Base-by-base conservation (phyloP, 306 rosid species). In the Arachis stenosperma region DNA sequence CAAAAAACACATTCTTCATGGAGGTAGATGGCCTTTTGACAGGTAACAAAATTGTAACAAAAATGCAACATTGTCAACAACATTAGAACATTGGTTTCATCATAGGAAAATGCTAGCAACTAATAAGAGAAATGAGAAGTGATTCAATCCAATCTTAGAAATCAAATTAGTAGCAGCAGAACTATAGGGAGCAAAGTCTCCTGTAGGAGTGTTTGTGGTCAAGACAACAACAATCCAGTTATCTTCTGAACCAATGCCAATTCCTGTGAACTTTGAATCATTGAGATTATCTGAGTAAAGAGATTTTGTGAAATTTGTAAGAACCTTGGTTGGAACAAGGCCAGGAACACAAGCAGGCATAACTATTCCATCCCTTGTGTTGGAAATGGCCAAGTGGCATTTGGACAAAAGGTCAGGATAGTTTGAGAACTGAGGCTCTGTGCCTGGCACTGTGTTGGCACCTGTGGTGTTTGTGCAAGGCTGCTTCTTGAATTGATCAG, bases 391-490 rank as follows among this genome's bases (percentile, higher is more conserved):
- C 77, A 90, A 75, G 64, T 86, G 81, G 71, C 98, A 93, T 80
- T 90, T 85, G 42, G 82, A 4, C 77, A 90, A 68, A 47, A 93
- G 86, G 70, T 79, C 65, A 9, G 97, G 97, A 52, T 73, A 93
- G 84, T 87, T 75, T 13, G 93, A 7, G 37, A 93, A 89, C 69
- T 84, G 89, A 29, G 98, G 90, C 70, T 93, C 98, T 2, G 94
- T 90, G 73, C 98, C 98, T 44, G 88, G 88, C 48, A 93, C 89
- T 0, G 97, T 90, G 85, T 90, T 90, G 69, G 98, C 82, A 42
- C 98, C 98, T 36, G 97, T 93, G 56, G 90, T 73, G 84, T 93
- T 93, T 69, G 97, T 90, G 61, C 98, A 90, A 37, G 90, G 89
- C 82, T 85, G 88, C 8, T 80, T 61, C 88, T 89, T 89, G 84